These are phyloP conservation scores for Entomortierella lignicola DNA, from an alignment of 192 early-diverging fungal species.

Conservation along the genomic window DNA sequence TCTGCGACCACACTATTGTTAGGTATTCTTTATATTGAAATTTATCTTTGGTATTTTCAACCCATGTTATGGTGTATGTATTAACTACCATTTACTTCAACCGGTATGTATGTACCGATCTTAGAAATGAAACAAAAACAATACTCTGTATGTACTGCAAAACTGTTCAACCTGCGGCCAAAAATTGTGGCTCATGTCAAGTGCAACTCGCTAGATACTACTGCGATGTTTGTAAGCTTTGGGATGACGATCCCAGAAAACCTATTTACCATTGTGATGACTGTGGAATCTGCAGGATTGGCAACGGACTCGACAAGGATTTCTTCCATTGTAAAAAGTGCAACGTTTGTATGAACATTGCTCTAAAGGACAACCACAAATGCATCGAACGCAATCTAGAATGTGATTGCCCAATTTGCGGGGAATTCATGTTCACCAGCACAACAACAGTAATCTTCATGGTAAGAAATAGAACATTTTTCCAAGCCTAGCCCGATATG, in stretches of 20 bases:
- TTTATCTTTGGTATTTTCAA: no score
- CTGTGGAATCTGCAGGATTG: conserved; percentile 94
- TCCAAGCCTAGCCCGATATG: background rate
- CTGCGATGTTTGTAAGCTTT: conserved; percentile 90
- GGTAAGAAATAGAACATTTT: conserved; percentile 57
- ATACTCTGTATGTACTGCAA: conserved; percentile 97
- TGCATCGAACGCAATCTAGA: conserved; percentile 94
- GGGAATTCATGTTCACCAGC: conserved; percentile 95
- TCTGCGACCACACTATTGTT: conserved; percentile 77
- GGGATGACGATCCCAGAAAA: conserved; percentile 87
- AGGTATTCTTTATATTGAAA: no score
- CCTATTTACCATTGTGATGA: conserved; percentile 92
- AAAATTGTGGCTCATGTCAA: conserved; percentile 79
- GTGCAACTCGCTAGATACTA: conserved; percentile 82
- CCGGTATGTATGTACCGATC: background rate
- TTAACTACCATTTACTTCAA: no score
- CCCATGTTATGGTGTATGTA: no score
- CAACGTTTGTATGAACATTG: conserved; percentile 89
- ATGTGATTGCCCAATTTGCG: conserved; percentile 95
- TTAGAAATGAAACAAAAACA: conserved; percentile 65
- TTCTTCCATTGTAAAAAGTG: conserved; percentile 95
- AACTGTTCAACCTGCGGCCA: conserved; percentile 81
- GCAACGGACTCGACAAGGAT: conserved; percentile 78
- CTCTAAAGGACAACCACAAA: conserved; percentile 78
- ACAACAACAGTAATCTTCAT: conserved; percentile 84